Percentiles rank a stretch among this genome's conserved stretches.
phyloP scores from a whole-genome alignment of 345 rosid genomes.

The Kandelia obovata region DNA sequence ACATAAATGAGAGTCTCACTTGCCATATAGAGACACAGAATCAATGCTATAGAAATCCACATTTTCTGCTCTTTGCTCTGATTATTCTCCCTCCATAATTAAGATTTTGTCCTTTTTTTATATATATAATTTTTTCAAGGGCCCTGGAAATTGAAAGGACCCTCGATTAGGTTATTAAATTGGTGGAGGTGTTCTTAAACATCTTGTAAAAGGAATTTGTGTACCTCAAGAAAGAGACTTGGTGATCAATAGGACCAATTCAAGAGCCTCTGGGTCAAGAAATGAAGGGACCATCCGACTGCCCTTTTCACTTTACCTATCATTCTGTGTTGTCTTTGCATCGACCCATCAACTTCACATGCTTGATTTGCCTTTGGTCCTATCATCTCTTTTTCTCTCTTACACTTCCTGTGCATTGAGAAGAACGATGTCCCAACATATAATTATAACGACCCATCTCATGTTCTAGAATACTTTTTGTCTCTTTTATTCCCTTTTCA shows the following conservation, averaged over 20 bases:
- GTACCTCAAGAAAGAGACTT: neutral
- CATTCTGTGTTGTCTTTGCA: constrained; percentile 6
- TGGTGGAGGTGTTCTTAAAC: neutral
- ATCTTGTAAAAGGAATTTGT: neutral
- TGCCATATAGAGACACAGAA: neutral
- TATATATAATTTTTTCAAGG: too few relatives aligned
- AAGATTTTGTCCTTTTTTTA: too few relatives aligned
- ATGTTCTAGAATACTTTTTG: neutral
- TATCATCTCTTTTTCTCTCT: neutral
- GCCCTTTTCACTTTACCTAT: constrained; percentile 2
- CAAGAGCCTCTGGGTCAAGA: neutral
- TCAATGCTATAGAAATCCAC: neutral
- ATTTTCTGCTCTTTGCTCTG: neutral
- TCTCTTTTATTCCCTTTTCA: neutral
- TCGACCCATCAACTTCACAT: neutral
- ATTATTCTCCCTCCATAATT: too few relatives aligned
- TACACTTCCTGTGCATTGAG: neutral
- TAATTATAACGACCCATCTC: neutral
- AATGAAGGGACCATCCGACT: constrained; percentile 5
- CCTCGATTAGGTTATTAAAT: too few relatives aligned
- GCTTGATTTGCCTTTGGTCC: neutral
- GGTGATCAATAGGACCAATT: neutral
- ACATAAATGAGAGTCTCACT: neutral
- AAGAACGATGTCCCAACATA: neutral
- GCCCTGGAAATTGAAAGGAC: too few relatives aligned